Percentiles rank a stretch among this genome's conserved stretches.
Evolutionary conservation across 2,329 filamentous ascomycete species (phyloP).

Genomic region (Alternaria dauci): DNA sequence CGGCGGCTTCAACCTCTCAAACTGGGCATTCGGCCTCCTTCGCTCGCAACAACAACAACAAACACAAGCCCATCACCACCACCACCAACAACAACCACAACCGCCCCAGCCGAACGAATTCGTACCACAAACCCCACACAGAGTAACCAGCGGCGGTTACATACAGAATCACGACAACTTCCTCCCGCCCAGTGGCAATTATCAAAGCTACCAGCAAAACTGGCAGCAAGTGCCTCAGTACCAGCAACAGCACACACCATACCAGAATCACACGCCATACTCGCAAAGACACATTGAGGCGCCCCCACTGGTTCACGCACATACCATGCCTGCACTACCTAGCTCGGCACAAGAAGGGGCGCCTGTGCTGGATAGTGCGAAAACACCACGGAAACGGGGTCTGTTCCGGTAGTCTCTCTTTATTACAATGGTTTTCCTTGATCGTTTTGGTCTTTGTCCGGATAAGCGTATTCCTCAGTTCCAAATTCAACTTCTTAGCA

Average conservation of each 20-base stretch:
- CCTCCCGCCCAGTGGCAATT: not conserved
- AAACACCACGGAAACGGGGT: constrained; percentile 30
- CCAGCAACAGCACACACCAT: constrained; percentile 26
- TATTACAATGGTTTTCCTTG: not conserved
- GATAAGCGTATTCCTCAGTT: not conserved
- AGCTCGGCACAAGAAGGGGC: constrained; percentile 17
- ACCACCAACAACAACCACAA: constrained; percentile 9
- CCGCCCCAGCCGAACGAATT: constrained; percentile 30
- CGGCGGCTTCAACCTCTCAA: constrained; percentile 64
- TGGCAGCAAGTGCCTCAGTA: constrained; percentile 19
- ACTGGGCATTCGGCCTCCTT: constrained; percentile 67
- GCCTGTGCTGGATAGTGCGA: constrained; percentile 16
- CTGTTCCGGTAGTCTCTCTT: constrained; percentile 23
- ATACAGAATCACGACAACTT: not conserved
- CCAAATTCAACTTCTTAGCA: not conserved
- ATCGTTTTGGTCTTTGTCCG: not conserved
- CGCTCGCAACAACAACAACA: constrained; percentile 49
- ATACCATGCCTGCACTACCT: constrained; percentile 42
- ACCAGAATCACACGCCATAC: constrained; percentile 22
- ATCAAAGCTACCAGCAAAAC: constrained; percentile 26
- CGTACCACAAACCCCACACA: constrained; percentile 45
- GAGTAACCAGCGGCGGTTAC: constrained; percentile 7
- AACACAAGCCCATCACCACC: constrained; percentile 17
- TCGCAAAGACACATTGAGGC: constrained; percentile 28
- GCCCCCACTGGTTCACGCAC: constrained; percentile 33